phyloP scores from a whole-genome alignment of 345 rosid species.

The Cochlearia excelsa region DNA sequence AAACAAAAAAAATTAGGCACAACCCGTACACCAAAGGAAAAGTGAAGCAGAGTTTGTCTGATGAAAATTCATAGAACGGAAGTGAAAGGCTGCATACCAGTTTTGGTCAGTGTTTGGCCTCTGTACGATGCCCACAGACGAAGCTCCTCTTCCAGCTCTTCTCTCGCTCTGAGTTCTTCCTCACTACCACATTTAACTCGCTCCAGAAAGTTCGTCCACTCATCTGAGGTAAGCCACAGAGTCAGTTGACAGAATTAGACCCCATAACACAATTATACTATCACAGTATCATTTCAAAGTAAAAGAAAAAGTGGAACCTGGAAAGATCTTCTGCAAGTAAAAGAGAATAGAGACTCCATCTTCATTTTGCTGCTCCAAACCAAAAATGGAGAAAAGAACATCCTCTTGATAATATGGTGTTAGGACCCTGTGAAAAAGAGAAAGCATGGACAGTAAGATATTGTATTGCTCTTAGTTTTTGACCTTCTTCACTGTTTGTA shows the following conservation, averaged over 20 bases:
- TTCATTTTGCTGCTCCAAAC: conserved; percentile 60
- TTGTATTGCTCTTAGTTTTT: not conserved
- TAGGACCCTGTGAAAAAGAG: conserved; percentile 50
- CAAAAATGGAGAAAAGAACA: conserved; percentile 56
- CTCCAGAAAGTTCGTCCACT: conserved; percentile 70
- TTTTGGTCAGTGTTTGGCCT: conserved; percentile 79
- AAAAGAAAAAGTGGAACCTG: conserved; percentile 45
- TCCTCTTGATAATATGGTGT: conserved; percentile 75
- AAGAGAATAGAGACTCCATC: conserved; percentile 80
- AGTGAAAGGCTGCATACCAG: conserved; percentile 43
- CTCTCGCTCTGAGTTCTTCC: conserved; percentile 49
- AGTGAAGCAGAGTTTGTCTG: conserved; percentile 36
- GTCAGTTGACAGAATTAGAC: not conserved
- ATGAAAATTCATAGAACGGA: conserved; percentile 40
- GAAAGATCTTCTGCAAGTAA: conserved; percentile 77
- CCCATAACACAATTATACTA: not conserved
- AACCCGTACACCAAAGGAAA: conserved; percentile 4
- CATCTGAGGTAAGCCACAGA: conserved; percentile 45
- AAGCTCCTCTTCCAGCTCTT: conserved; percentile 53
- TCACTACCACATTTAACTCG: conserved; percentile 48
- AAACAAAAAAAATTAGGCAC: conserved; percentile 18
- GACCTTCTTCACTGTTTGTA: not conserved
- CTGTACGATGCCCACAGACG: conserved; percentile 82
- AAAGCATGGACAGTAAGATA: conserved; percentile 8
- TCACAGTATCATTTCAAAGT: not conserved